These are phyloP conservation scores for Boletus sensibilis DNA, from an alignment of 768 basidiomycete species.

Conservation along the genomic window DNA sequence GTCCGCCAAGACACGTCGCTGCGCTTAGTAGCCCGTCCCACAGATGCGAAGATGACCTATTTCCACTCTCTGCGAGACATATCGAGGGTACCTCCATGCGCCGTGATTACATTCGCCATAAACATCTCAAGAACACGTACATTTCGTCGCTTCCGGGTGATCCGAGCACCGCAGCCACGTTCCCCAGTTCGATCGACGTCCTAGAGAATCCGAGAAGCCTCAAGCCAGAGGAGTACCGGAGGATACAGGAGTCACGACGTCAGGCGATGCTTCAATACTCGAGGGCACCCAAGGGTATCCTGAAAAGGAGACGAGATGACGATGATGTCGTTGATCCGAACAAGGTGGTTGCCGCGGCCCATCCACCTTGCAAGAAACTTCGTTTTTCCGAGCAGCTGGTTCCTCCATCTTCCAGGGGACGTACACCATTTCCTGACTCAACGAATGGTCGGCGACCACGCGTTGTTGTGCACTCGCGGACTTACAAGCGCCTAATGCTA, in stretches of 20 bases:
- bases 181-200: conserved; percentile 18
- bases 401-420: conserved; percentile 8
- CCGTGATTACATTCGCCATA: conserved; percentile 28
- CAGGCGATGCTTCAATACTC: conserved; percentile 29
- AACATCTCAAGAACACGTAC: conserved; percentile 28
- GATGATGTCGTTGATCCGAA: conserved; percentile 11
- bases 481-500: conserved; percentile 11
- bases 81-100: conserved; percentile 28
- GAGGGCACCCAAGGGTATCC: conserved; percentile 26
- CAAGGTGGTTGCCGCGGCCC: neutral
- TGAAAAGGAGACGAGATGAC: conserved; percentile 30
- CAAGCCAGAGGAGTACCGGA: conserved; percentile 23
- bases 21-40: neutral
- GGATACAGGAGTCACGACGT: conserved; percentile 25
- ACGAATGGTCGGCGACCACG: conserved; percentile 19
- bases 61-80: conserved; percentile 19
- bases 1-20: neutral
- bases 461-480: conserved; percentile 10
- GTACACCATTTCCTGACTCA: conserved; percentile 14
- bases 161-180: conserved; percentile 6
- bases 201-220: conserved; percentile 21
- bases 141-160: conserved; percentile 25
- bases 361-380: conserved; percentile 20
- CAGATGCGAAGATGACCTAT: conserved; percentile 22
- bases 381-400: conserved; percentile 18